These are phyloP conservation scores for Volvariella surrecta DNA, from an alignment of 1,284 basidiomycete species.

Conservation along the genomic window DNA sequence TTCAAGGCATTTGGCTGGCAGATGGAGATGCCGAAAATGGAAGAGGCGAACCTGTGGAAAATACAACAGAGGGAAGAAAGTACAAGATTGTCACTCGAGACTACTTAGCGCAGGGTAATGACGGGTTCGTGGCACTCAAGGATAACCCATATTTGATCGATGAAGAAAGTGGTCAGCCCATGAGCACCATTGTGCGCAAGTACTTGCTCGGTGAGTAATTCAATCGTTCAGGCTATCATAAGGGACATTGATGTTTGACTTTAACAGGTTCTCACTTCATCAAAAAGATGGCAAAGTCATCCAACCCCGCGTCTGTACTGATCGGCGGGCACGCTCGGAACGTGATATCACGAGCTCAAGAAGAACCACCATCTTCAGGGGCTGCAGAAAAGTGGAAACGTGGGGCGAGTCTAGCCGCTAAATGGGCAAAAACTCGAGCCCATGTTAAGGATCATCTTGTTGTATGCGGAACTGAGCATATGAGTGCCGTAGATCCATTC, in stretches of 20 bases:
- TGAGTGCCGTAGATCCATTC: conserved; percentile 68
- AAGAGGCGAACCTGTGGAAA: conserved; percentile 43
- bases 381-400: not conserved
- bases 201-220: conserved; percentile 71
- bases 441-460: conserved; percentile 38
- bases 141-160: conserved; percentile 69
- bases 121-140: conserved; percentile 72
- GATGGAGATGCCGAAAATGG: conserved; percentile 27
- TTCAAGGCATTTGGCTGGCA: conserved; percentile 65
- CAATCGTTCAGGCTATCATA: not conserved
- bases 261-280: conserved; percentile 56
- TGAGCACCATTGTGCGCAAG: conserved; percentile 77
- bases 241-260: conserved; percentile 3
- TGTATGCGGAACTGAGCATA: conserved; percentile 62
- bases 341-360: conserved; percentile 34
- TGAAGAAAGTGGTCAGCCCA: conserved; percentile 77
- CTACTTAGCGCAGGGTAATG: conserved; percentile 73
- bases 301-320: conserved; percentile 23
- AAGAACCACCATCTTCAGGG: conserved; percentile 13
- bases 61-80: conserved; percentile 42
- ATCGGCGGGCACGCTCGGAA: conserved; percentile 28
- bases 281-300: conserved; percentile 43
- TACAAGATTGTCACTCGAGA: conserved; percentile 76
- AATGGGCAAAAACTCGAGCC: conserved; percentile 43
- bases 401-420: not conserved